Evolutionary conservation across 352 stramenopile genomes (phyloP), one percentile per base, ranked within the genome.

Genomic region (Pythium plurisporium): DNA sequence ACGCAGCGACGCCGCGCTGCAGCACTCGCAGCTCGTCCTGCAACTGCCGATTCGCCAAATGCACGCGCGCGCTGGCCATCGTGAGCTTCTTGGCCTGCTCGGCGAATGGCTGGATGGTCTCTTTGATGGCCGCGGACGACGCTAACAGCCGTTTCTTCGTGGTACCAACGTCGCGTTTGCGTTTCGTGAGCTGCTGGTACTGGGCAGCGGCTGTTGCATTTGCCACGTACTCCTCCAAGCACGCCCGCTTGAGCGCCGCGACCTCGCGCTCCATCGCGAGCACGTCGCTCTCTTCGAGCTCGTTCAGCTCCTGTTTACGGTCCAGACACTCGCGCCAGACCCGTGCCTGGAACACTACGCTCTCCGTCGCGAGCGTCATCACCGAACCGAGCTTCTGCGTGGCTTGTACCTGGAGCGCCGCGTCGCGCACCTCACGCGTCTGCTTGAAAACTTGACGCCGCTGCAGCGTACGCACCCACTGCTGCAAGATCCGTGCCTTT

Each of bases 251-350:
- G 2, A 90, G 66, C 45, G 76, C 30, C 6, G 69, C 67, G 31
- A 92, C 59, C 56, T 87, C 74, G 1, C 56, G 62, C 53, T 87
- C 78, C 46, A 83, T n/a, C 9, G 38, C 53, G 9, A 17, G 15
- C 10, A 64, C 54, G 64, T 73, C 63, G 2, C 59, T 56, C 34
- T 89, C 76, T 47, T 79, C 66, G 37, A 88, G 64, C 26, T 61
- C 72, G 9, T 52, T 50, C 30, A 87, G 59, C 30, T 73, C 43
- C 23, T 72, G 19, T 38, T 79, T 81, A 34, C 69, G 60, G 46
- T 82, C 80, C 19, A 86, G 56, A 20, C 76, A 86, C 45, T 89
- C 79, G 1, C 72, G 70, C 82, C 82, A 92, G 15, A 90, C 78
- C 7, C 67, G 67, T 34, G 82, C 76, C 41, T 88, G 82, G 53